Evolutionary conservation across 2,329 filamentous ascomycete genomes (phyloP), one percentile per base, ranked within the genome.

Genomic region (Botrytis fragariae): DNA sequence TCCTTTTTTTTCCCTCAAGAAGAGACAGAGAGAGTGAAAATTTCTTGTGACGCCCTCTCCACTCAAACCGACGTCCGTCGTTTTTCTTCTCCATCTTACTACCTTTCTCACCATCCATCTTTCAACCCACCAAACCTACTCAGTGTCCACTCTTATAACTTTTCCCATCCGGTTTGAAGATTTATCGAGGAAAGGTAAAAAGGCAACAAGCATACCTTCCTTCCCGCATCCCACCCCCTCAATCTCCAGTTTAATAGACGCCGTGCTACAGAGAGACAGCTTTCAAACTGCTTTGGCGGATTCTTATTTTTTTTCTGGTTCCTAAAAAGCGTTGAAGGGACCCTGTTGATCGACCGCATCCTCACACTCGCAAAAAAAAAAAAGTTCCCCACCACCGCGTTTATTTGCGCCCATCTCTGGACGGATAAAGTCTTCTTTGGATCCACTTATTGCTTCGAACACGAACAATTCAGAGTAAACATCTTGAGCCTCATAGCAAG

Each of bases 371-470:
- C 51, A 39, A 68, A 45, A 61, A 72, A 72, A 69, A 65, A 71
- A 71, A 57, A 54, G 54, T 59, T 72, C 71, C 71, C 71, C 71
- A 72, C 71, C 71, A 69, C 51, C 71, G 71, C 71, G 71, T 72
- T 69, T 72, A 72, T 72, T 61, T 68, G 39, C 63, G 51, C 51
- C 63, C 71, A 69, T 72, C 63, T 72, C 61, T 69, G 71, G 32
- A 72, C 71, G 71, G 63, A 72, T 72, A 72, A 72, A 72, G 71
- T 72, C 71, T 54, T 60, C 63, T 59, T 44, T 25, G 63, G 71
- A 59, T 72, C 71, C 71, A 72, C 71, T 72, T 72, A 67, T 69
- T 72, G 57, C 71, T 69, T 72, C 71, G 69, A 71, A 72, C 71
- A 69, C 65, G 65, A 69, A 72, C 64, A 72, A 48, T 72, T 69